These are phyloP conservation scores for Moesziomyces sp. DNA, from an alignment of 1,284 basidiomycete genomes.

Conservation along the genomic window DNA sequence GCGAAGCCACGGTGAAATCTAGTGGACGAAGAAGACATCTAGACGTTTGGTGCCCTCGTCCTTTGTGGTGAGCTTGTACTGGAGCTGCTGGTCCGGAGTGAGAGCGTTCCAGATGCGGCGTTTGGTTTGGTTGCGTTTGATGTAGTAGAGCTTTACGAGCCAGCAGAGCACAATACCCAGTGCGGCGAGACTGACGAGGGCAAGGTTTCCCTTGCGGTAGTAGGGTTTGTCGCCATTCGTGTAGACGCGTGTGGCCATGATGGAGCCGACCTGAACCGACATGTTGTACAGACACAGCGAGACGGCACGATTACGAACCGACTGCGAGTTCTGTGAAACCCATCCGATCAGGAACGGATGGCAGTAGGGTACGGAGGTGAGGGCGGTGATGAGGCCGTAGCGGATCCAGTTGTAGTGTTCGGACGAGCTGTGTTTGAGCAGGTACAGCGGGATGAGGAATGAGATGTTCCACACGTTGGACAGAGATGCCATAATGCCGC, in stretches of 20 bases:
- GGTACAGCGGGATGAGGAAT: slow-evolving; percentile 33
- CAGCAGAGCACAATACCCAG: slow-evolving; percentile 36
- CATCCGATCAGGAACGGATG: slow-evolving; percentile 42
- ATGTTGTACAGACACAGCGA: slow-evolving; percentile 54
- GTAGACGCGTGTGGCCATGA: slow-evolving; percentile 51
- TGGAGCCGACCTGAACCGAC: slow-evolving; percentile 47
- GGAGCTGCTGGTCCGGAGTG: slow-evolving; percentile 29
- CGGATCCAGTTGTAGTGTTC: slow-evolving; percentile 36
- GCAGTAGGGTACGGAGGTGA: slow-evolving; percentile 44
- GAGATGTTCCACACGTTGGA: slow-evolving; percentile 36
- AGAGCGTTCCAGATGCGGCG: slow-evolving; percentile 21
- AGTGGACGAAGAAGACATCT: slow-evolving; percentile 49
- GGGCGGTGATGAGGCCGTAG: slow-evolving; percentile 35
- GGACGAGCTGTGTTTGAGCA: slow-evolving; percentile 15
- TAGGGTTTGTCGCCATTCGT: slow-evolving; percentile 46
- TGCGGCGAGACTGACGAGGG: slow-evolving; percentile 26
- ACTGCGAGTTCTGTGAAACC: slow-evolving; percentile 35
- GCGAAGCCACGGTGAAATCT: not conserved
- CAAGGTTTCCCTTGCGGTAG: slow-evolving; percentile 48
- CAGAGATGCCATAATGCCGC: slow-evolving; percentile 18
- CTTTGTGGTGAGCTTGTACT: slow-evolving; percentile 46
- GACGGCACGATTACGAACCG: slow-evolving; percentile 50
- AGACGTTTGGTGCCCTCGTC: slow-evolving; percentile 45
- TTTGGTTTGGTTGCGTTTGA: slow-evolving; percentile 42
- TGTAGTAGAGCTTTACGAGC: slow-evolving; percentile 48